phyloP scores from a whole-genome alignment of 768 basidiomycete species.

The Boletus reticuloceps region DNA sequence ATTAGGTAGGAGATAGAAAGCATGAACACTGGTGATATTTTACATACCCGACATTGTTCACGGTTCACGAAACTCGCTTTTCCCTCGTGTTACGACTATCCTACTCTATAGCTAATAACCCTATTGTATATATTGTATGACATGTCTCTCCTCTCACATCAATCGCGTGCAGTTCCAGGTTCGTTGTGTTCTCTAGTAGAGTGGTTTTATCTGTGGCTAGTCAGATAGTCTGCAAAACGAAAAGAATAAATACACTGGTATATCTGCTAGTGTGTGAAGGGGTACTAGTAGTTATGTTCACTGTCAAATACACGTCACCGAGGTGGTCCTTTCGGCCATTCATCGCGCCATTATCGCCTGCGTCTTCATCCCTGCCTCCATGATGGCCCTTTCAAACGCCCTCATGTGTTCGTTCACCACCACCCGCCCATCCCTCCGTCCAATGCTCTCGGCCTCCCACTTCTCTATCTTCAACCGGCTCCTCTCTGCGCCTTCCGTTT shows the following conservation, averaged over 20 bases:
- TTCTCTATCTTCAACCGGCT: slow-evolving; percentile 72
- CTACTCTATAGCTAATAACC: too few species aligned
- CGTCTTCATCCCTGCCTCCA: slow-evolving; percentile 72
- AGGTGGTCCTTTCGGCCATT: slow-evolving; percentile 13
- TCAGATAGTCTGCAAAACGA: slow-evolving; percentile 22
- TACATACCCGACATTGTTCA: neutral
- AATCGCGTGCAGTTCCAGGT: too few species aligned
- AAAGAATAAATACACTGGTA: slow-evolving; percentile 17
- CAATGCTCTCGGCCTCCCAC: slow-evolving; percentile 66
- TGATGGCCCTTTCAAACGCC: slow-evolving; percentile 71
- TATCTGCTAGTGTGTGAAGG: slow-evolving; percentile 10
- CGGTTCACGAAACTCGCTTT: too few species aligned
- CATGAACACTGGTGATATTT: neutral
- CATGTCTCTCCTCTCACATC: too few species aligned
- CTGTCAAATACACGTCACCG: slow-evolving; percentile 1
- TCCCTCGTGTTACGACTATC: too few species aligned
- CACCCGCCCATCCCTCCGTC: slow-evolving; percentile 55
- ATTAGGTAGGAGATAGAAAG: neutral
- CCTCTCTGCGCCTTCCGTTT: slow-evolving; percentile 83
- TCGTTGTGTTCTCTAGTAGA: too few species aligned
- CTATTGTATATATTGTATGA: too few species aligned
- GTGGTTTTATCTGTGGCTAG: neutral
- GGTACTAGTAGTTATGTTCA: slow-evolving; percentile 6
- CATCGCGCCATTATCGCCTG: slow-evolving; percentile 80
- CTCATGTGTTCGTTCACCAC: slow-evolving; percentile 76